A percentile compares a stretch with the other conserved stretches of the same genome.
Conservation (phyloP, 1,139 yeast species). For the Suhomyces guaymorum region DNA sequence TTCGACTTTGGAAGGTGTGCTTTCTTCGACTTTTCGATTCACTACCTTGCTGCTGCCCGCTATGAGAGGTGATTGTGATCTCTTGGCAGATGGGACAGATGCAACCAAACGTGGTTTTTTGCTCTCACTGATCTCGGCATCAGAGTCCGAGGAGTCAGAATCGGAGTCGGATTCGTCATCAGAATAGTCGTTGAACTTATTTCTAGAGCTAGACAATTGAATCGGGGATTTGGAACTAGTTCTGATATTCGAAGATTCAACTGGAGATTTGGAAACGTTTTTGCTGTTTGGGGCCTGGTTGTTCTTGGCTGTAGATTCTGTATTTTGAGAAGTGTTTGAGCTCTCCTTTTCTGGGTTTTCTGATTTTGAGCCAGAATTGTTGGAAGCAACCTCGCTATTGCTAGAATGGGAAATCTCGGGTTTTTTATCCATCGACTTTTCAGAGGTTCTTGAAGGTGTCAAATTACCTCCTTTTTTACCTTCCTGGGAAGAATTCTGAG, state of each 20-base stretch:
- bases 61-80: conserved; percentile 3
- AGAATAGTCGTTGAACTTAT: conserved; percentile 16
- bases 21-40: neutral
- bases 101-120: conserved; percentile 20
- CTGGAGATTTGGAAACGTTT: no score
- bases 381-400: no score
- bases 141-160: conserved; percentile 20
- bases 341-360: no score
- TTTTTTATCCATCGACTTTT: neutral
- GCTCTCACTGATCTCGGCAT: conserved; percentile 11
- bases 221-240: neutral
- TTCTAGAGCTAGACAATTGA: conserved; percentile 6
- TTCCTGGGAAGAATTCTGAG: no score
- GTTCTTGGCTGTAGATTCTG: no score
- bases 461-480: no score
- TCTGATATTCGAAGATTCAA: neutral
- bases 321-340: neutral
- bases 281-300: no score
- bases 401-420: no score
- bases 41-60: neutral
- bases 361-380: no score
- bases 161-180: conserved; percentile 14
- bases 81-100: conserved; percentile 12
- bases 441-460: neutral
- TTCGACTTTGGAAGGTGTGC: neutral